These are phyloP conservation scores for Vitis hybrid DNA, from an alignment of 177 flowering plant species.

Conservation along the genomic window DNA sequence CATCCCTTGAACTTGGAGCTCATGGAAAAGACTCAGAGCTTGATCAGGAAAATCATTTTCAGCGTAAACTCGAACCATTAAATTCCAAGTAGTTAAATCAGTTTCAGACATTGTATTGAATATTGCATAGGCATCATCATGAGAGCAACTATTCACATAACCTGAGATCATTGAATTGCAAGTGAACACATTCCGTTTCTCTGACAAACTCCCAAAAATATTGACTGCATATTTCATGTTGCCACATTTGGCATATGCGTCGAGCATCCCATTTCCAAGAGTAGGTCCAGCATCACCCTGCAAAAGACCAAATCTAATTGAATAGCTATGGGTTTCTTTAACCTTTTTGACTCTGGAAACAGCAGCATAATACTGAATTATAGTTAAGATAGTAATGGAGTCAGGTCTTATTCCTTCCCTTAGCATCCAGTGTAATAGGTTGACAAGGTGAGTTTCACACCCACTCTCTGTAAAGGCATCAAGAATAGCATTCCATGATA, in stretches of 20 bases:
- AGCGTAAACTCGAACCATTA: slow-evolving; percentile 67
- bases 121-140: slow-evolving; percentile 38
- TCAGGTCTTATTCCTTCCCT: slow-evolving; percentile 58
- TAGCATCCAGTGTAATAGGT: slow-evolving; percentile 46
- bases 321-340: slow-evolving; percentile 65
- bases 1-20: slow-evolving; percentile 56
- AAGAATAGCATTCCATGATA: slow-evolving; percentile 87
- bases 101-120: slow-evolving; percentile 45
- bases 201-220: slow-evolving; percentile 50
- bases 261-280: slow-evolving; percentile 64
- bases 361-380: slow-evolving; percentile 36
- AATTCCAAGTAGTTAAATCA: slow-evolving; percentile 76
- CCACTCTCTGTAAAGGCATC: slow-evolving; percentile 47
- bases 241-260: slow-evolving; percentile 82
- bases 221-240: slow-evolving; percentile 51
- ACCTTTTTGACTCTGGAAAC: slow-evolving; percentile 30
- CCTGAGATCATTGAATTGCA: slow-evolving; percentile 66
- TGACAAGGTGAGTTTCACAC: slow-evolving; percentile 24
- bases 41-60: slow-evolving; percentile 45
- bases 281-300: slow-evolving; percentile 32
- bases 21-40: slow-evolving; percentile 50
- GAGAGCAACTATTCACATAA: slow-evolving; percentile 35
- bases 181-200: slow-evolving; percentile 46
- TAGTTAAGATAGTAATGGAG: slow-evolving; percentile 53
- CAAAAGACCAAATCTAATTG: slow-evolving; percentile 41